Evolutionary conservation across 495 filamentous ascomycete genomes (phyloP).

Genomic region (Oidiodendron maius): DNA sequence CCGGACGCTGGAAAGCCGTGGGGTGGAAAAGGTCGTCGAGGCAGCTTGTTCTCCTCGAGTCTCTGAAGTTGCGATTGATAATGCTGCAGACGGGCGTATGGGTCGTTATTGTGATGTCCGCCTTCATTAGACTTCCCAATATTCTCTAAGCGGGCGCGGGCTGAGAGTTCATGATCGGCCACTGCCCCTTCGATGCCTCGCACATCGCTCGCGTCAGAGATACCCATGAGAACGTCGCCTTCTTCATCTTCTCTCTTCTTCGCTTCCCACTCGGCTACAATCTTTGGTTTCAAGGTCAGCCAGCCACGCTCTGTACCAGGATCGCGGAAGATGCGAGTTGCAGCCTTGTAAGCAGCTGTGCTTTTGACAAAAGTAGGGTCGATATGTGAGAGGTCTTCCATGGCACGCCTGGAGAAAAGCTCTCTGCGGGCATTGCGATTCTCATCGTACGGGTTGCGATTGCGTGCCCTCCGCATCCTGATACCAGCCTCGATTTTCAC

Average conservation of each 20-base stretch:
- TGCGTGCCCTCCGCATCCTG: slow-evolving; percentile 3
- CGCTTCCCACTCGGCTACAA: slow-evolving; percentile 18
- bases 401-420: slow-evolving; percentile 18
- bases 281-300: slow-evolving; percentile 22
- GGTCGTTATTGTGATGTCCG: no score
- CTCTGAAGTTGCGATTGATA: no score
- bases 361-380: slow-evolving; percentile 15
- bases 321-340: slow-evolving; percentile 20
- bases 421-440: slow-evolving; percentile 15
- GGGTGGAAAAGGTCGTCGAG: no score
- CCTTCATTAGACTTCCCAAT: no score
- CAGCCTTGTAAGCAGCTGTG: slow-evolving; percentile 17
- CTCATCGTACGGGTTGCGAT: slow-evolving; percentile 12
- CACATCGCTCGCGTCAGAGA: no score
- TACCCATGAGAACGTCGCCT: no score
- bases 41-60: no score
- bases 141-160: no score
- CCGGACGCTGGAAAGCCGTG: background rate
- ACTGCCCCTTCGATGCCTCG: no score
- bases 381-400: slow-evolving; percentile 20
- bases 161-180: no score
- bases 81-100: no score
- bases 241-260: no score
- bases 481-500: slow-evolving; percentile 15
- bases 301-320: slow-evolving; percentile 22